A percentile compares a stretch with the other conserved stretches of the same genome.
phyloP scores from a whole-genome alignment of 305 asterid genomes.

The Fraxinus nigra region DNA sequence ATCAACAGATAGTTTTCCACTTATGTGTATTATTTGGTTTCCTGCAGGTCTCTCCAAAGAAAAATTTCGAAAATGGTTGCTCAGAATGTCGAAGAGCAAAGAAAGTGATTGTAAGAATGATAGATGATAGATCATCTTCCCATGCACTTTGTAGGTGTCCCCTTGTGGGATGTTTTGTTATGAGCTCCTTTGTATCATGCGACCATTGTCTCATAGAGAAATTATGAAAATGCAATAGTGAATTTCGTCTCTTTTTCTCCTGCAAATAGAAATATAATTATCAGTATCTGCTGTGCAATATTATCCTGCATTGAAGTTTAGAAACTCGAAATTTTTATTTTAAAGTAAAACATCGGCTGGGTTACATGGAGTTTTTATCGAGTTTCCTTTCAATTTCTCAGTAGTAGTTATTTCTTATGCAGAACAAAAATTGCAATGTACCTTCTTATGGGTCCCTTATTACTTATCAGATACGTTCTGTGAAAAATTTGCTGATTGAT shows the following conservation, averaged over 20 bases:
- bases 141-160: neutral
- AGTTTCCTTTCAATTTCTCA: neutral
- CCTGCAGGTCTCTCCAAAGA: neutral
- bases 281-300: neutral
- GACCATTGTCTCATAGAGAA: neutral
- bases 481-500: neutral
- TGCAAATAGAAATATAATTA: neutral
- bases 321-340: neutral
- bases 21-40: neutral
- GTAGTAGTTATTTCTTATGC: neutral
- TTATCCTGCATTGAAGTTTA: neutral
- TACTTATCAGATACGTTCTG: neutral
- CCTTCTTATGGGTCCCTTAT: neutral
- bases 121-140: conserved; percentile 4
- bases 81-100: neutral
- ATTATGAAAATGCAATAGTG: neutral
- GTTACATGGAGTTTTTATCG: neutral
- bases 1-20: neutral
- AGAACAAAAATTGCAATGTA: neutral
- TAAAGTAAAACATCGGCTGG: neutral
- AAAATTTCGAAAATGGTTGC: neutral
- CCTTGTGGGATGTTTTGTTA: neutral
- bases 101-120: conserved; percentile 2
- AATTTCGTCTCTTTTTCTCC: neutral
- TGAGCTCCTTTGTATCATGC: neutral